phyloP scores from a whole-genome alignment of 805 yeast species.

The Saccharomycopsis sp. region DNA sequence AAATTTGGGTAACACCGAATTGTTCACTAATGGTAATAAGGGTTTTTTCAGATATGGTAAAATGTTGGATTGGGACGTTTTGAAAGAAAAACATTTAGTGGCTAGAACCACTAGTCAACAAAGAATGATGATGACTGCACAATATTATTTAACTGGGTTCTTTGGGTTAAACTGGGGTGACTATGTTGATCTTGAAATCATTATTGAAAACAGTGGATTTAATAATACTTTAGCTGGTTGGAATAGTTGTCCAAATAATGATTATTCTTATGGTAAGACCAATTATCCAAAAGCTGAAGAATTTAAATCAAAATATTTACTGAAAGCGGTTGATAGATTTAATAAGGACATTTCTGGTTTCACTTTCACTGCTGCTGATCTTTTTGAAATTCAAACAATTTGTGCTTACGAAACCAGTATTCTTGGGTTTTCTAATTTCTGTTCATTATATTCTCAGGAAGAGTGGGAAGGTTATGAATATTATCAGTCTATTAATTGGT shows the following conservation, averaged over 20 bases:
- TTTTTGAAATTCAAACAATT: slow-evolving; percentile 40
- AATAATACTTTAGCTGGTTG: slow-evolving; percentile 19
- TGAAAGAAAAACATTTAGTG: slow-evolving; percentile 11
- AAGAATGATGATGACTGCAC: slow-evolving; percentile 38
- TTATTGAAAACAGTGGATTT: slow-evolving; percentile 18
- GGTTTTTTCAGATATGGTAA: slow-evolving; percentile 19
- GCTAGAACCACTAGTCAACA: slow-evolving; percentile 31
- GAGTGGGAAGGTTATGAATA: slow-evolving; percentile 59
- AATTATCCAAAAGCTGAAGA: neutral
- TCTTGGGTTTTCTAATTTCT: slow-evolving; percentile 56
- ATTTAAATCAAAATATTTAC: slow-evolving; percentile 29
- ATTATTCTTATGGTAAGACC: slow-evolving; percentile 1
- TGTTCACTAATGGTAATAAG: slow-evolving; percentile 19
- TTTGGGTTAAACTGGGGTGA: slow-evolving; percentile 26
- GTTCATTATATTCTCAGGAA: slow-evolving; percentile 55
- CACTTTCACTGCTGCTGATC: slow-evolving; percentile 42
- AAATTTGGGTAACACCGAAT: slow-evolving; percentile 19
- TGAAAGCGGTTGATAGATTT: slow-evolving; percentile 46
- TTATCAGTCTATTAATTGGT: slow-evolving; percentile 45
- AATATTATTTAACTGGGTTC: slow-evolving; percentile 38
- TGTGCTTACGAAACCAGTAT: slow-evolving; percentile 73
- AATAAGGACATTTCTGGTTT: slow-evolving; percentile 43
- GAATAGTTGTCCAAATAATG: slow-evolving; percentile 17
- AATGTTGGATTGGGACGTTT: slow-evolving; percentile 11
- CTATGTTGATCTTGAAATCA: slow-evolving; percentile 18